These are phyloP conservation scores for Leccinum sublutescens DNA, from an alignment of 768 basidiomycete genomes.

Conservation along the genomic window DNA sequence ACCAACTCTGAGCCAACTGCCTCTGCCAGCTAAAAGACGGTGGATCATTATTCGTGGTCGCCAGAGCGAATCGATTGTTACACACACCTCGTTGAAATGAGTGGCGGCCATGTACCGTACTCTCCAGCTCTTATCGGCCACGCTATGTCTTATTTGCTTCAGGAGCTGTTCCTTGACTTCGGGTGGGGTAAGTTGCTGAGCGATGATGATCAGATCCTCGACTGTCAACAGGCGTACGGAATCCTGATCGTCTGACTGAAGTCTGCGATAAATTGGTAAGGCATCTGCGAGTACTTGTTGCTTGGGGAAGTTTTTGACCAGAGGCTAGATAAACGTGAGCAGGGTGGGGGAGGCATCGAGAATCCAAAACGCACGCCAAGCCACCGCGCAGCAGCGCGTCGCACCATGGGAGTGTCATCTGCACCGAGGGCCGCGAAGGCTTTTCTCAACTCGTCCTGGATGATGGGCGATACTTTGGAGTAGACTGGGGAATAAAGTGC, in stretches of 20 bases:
- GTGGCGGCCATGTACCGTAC: conserved; percentile 98
- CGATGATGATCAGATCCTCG: conserved; percentile 92
- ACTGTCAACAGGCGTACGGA: conserved; percentile 95
- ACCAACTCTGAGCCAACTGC: conserved; percentile 88
- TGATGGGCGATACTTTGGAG: conserved; percentile 62
- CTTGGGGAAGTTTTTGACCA: conserved; percentile 77
- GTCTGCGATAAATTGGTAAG: conserved; percentile 87
- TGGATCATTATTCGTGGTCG: background rate
- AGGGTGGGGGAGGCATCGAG: background rate
- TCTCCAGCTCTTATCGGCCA: conserved; percentile 96
- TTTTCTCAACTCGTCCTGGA: conserved; percentile 88
- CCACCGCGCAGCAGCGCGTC: conserved; percentile 94
- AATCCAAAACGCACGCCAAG: conserved; percentile 72
- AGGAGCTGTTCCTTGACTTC: conserved; percentile 91
- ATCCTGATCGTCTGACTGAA: conserved; percentile 96
- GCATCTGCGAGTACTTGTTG: conserved; percentile 83
- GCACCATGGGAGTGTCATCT: conserved; percentile 99
- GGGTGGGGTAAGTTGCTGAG: conserved; percentile 75
- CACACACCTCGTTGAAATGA: conserved; percentile 88
- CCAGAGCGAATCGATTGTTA: background rate
- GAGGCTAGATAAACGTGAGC: conserved; percentile 49
- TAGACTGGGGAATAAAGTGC: conserved; percentile 93
- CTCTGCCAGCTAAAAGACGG: conserved; percentile 68
- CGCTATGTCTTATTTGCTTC: conserved; percentile 82
- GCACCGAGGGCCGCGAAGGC: conserved; percentile 77